Conservation (phyloP, 768 basidiomycete species). For the Tylopilus felleus region DNA sequence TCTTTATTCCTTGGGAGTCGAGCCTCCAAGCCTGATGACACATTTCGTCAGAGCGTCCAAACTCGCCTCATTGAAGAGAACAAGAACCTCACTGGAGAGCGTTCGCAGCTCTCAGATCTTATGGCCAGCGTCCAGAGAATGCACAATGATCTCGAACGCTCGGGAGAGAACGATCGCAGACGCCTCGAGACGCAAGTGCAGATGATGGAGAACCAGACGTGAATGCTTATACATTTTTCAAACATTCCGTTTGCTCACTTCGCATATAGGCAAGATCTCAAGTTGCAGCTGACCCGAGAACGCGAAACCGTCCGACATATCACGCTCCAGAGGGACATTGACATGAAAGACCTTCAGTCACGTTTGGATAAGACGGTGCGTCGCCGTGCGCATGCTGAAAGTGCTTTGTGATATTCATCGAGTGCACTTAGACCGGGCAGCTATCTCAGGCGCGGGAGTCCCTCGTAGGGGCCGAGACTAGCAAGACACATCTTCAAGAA, state of each 20-base stretch:
- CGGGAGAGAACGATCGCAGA: conserved; percentile 76
- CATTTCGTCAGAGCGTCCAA: conserved; percentile 64
- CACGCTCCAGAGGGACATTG: conserved; percentile 78
- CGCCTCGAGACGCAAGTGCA: conserved; percentile 79
- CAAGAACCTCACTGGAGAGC: conserved; percentile 71
- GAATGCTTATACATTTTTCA: conserved; percentile 22
- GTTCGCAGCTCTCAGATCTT: conserved; percentile 80
- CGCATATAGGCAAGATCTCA: conserved; percentile 63
- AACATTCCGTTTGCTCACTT: not conserved
- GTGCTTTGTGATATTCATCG: conserved; percentile 8
- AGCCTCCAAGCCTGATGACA: conserved; percentile 1
- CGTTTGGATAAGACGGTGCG: conserved; percentile 70
- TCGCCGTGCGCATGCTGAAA: not conserved
- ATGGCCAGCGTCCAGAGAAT: conserved; percentile 89
- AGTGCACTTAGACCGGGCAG: conserved; percentile 49
- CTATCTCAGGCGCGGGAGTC: conserved; percentile 66
- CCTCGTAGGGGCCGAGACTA: conserved; percentile 70
- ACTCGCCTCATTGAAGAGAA: conserved; percentile 82
- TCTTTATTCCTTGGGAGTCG: not conserved
- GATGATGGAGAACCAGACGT: conserved; percentile 78
- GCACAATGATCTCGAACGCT: conserved; percentile 83
- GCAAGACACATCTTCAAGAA: conserved; percentile 74
- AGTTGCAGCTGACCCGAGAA: conserved; percentile 66
- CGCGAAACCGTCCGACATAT: conserved; percentile 70
- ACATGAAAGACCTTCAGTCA: conserved; percentile 68